Percentiles rank a stretch among this genome's conserved stretches.
Conservation (phyloP, 2,329 filamentous ascomycete species). For the Claviceps spartinae region DNA sequence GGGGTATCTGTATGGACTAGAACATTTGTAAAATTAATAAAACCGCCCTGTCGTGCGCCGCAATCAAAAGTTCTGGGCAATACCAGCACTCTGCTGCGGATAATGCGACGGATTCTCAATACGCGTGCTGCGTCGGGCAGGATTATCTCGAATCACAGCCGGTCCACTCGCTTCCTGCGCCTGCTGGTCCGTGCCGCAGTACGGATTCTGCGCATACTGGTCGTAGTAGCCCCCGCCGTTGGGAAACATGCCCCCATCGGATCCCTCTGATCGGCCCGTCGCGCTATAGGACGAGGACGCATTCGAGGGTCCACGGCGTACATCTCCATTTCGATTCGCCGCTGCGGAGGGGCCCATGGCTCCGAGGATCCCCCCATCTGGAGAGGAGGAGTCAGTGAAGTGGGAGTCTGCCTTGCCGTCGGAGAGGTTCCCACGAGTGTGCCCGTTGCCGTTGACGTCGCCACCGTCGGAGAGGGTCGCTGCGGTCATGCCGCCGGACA, state of each 20-base stretch:
- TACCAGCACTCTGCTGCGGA: slow-evolving; percentile 85
- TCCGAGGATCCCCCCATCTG: slow-evolving; percentile 72
- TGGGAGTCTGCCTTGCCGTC: slow-evolving; percentile 58
- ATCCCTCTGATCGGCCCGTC: slow-evolving; percentile 59
- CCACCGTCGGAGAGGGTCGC: slow-evolving; percentile 59
- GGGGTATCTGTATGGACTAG: too few species aligned
- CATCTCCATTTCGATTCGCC: slow-evolving; percentile 51
- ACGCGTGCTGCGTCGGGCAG: slow-evolving; percentile 80
- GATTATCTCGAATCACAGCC: slow-evolving; percentile 86
- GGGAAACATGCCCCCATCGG: slow-evolving; percentile 38
- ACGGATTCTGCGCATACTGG: slow-evolving; percentile 45
- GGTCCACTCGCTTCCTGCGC: slow-evolving; percentile 38
- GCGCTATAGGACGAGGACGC: slow-evolving; percentile 92
- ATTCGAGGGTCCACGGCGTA: slow-evolving; percentile 84
- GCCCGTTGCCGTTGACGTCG: slow-evolving; percentile 40
- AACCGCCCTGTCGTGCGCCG: background rate
- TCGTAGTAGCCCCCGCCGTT: slow-evolving; percentile 40
- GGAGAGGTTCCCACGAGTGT: slow-evolving; percentile 49
- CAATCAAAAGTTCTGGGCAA: slow-evolving; percentile 74
- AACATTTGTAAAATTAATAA: background rate
- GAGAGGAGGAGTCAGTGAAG: slow-evolving; percentile 36
- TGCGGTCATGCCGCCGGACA: slow-evolving; percentile 60
- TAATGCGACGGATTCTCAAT: slow-evolving; percentile 86
- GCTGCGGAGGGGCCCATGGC: slow-evolving; percentile 63
- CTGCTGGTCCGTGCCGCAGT: slow-evolving; percentile 28